These are phyloP conservation scores for Candida arabinofermentans DNA, from an alignment of 805 yeast genomes.

Conservation along the genomic window DNA sequence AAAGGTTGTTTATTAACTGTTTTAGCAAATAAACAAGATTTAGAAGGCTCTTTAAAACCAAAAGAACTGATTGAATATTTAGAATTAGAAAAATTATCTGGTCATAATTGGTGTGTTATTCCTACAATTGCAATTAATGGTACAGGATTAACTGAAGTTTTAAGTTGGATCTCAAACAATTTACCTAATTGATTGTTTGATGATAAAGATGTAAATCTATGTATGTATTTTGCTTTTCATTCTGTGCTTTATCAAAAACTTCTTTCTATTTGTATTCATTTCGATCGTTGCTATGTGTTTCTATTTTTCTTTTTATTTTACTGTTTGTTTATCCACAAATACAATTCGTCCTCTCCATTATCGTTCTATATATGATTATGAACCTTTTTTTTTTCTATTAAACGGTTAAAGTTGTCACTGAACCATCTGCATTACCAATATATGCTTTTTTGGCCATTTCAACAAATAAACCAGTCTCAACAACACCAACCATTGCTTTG, in stretches of 20 bases:
- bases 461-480: constrained; percentile 89
- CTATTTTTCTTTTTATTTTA: neutral
- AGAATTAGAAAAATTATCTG: constrained; percentile 54
- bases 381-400: constrained; percentile 10
- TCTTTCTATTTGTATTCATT: neutral
- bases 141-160: constrained; percentile 82
- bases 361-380: neutral
- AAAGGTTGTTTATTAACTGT: constrained; percentile 74
- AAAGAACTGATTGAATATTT: constrained; percentile 74
- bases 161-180: constrained; percentile 79
- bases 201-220: neutral
- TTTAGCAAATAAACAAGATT: constrained; percentile 86
- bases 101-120: constrained; percentile 85
- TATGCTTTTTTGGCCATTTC: constrained; percentile 75
- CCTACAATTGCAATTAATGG: constrained; percentile 90
- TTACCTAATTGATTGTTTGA: constrained; percentile 7
- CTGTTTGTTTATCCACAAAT: too few relatives aligned
- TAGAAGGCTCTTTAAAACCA: constrained; percentile 67
- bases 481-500: constrained; percentile 84
- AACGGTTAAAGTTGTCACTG: constrained; percentile 35
- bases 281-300: neutral
- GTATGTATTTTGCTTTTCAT: neutral
- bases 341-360: neutral
- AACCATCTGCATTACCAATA: constrained; percentile 83
- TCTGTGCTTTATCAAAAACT: neutral